Percentiles rank a stretch among this genome's conserved stretches.
These are phyloP conservation scores for Lyophyllum semitale DNA, from an alignment of 768 basidiomycete species.

Conservation along the genomic window DNA sequence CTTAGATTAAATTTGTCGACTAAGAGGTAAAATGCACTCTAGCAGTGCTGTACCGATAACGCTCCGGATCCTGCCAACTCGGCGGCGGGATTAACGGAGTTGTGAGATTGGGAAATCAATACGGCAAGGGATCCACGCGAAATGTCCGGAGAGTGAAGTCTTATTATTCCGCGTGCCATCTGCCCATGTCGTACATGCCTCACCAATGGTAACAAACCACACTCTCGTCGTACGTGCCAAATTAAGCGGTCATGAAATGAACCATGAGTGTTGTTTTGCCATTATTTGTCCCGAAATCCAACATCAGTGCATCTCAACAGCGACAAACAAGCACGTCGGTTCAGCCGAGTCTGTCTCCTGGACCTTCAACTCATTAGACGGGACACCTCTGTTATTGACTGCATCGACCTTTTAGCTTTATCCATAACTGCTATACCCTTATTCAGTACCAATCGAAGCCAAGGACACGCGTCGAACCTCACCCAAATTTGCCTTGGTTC, in stretches of 20 bases:
- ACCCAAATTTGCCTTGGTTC: background rate
- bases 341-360: no score
- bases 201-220: background rate
- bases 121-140: background rate
- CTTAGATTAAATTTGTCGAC: no score
- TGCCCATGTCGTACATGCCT: background rate
- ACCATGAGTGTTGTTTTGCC: constrained; percentile 10
- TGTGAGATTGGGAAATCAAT: background rate
- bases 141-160: background rate
- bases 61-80: no score
- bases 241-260: constrained; percentile 9
- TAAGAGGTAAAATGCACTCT: background rate
- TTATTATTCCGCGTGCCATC: background rate
- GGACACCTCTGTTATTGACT: no score
- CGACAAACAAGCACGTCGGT: constrained; percentile 6
- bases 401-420: background rate
- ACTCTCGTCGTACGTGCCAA: constrained; percentile 6
- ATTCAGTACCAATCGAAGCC: background rate
- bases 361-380: no score
- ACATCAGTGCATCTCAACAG: background rate
- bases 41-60: no score
- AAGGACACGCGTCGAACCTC: background rate
- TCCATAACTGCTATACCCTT: background rate
- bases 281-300: background rate
- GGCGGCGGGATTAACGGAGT: background rate